phyloP scores from a whole-genome alignment of 2,329 filamentous ascomycete genomes.

The Neonectria punicea region DNA sequence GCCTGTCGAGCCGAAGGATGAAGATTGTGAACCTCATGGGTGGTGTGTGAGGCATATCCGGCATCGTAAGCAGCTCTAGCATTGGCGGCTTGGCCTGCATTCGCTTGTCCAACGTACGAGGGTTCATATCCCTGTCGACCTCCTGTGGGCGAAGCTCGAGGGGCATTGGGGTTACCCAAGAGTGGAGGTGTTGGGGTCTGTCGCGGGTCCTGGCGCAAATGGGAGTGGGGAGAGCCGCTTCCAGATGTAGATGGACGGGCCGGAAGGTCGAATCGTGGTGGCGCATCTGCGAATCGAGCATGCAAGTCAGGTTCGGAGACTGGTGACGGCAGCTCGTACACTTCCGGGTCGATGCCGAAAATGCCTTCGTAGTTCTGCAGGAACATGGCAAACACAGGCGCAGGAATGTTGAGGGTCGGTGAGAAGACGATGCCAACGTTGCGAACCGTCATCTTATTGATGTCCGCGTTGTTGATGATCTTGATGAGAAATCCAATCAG shows the following conservation, averaged over 20 bases:
- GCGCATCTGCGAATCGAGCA: constrained; percentile 42
- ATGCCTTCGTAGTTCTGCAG: constrained; percentile 90
- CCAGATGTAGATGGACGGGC: constrained; percentile 61
- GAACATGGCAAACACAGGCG: constrained; percentile 92
- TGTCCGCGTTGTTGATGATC: constrained; percentile 88
- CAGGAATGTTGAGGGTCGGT: constrained; percentile 94
- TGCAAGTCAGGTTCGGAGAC: constrained; percentile 52
- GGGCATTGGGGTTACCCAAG: constrained; percentile 45
- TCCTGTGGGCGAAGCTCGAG: constrained; percentile 55
- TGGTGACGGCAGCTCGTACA: constrained; percentile 66
- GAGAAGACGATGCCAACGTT: constrained; percentile 99
- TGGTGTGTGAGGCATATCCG: constrained; percentile 47
- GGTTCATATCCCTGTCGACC: constrained; percentile 55
- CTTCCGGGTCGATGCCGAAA: constrained; percentile 77
- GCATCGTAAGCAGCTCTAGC: constrained; percentile 58
- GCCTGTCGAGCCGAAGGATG: constrained; percentile 35
- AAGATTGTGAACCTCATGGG: constrained; percentile 36
- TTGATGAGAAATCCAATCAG: constrained; percentile 89
- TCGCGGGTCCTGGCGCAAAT: constrained; percentile 52
- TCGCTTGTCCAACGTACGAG: constrained; percentile 52
- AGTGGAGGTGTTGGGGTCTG: constrained; percentile 63
- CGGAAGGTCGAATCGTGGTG: constrained; percentile 49
- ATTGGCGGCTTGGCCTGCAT: constrained; percentile 43
- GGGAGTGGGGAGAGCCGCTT: constrained; percentile 63
- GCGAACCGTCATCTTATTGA: constrained; percentile 98